Conservation (phyloP, 805 yeast species). For the Maudiozyma barnettii region DNA sequence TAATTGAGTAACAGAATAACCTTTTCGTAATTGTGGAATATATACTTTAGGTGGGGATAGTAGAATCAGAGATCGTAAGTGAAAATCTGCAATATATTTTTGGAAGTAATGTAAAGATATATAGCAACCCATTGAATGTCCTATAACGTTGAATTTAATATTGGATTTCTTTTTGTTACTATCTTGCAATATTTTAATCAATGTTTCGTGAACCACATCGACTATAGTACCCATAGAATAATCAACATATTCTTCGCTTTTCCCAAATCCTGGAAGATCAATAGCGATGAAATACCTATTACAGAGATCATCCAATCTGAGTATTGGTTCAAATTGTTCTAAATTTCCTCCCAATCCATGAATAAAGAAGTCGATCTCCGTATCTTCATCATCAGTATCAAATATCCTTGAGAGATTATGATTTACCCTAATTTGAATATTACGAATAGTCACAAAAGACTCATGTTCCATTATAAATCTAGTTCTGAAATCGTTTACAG, state of each 20-base stretch:
- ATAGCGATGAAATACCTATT: slow-evolving; percentile 56
- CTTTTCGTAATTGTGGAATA: slow-evolving; percentile 11
- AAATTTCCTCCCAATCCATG: slow-evolving; percentile 91
- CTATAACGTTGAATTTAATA: slow-evolving; percentile 4
- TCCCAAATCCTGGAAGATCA: slow-evolving; percentile 88
- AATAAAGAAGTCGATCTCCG: slow-evolving; percentile 48
- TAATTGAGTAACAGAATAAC: slow-evolving; percentile 9
- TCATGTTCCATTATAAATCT: slow-evolving; percentile 15
- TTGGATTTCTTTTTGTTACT: background rate
- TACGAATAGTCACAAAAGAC: slow-evolving; percentile 3
- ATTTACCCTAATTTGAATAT: slow-evolving; percentile 15
- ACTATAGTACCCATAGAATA: slow-evolving; percentile 16
- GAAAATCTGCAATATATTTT: slow-evolving; percentile 9
- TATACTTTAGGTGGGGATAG: slow-evolving; percentile 40
- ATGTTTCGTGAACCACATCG: slow-evolving; percentile 1
- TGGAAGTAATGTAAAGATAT: slow-evolving; percentile 15
- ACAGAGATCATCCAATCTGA: slow-evolving; percentile 48
- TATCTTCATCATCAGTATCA: background rate
- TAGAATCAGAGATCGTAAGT: slow-evolving; percentile 28
- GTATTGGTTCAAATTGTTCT: slow-evolving; percentile 70
- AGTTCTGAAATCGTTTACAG: slow-evolving; percentile 17
- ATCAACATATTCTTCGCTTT: slow-evolving; percentile 20
- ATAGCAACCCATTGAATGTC: slow-evolving; percentile 38
- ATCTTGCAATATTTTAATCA: background rate
- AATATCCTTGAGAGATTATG: slow-evolving; percentile 12